Evolutionary conservation across 352 stramenopile species (phyloP), one percentile per base, ranked within the genome.

Genomic region (Globisporangium splendens): DNA sequence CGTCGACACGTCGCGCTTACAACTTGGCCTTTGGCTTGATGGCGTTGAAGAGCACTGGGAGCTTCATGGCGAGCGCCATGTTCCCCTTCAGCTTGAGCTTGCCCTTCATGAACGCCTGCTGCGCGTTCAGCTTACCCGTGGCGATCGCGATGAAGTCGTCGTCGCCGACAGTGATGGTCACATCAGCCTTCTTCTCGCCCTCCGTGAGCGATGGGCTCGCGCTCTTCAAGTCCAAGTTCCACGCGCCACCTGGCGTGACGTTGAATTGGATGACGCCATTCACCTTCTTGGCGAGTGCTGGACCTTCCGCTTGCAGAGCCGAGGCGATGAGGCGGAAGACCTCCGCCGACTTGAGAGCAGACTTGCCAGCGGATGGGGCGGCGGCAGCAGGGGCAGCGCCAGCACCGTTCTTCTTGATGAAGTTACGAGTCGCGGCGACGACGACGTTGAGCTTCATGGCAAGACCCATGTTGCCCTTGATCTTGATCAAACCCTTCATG

Each of bases 41-140:
- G 28, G 90, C 89, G 69, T 90, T 91, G 54, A 98, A 88, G 53
- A 98, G 80, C 43, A 96, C 69, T 11, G 83, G 92, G n/a, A 98
- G 73, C 83, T 98, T 98, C 88, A 97, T 97, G 28, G 93, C 93
- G 38, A 98, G 77, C 55, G 77, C 79, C 93, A 98, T 98, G 65
- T 98, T 98, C 55, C 93, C 93, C 75, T 98, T 97, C 50, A 98
- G 84, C 69, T 98, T 98, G 50, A 98, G 75, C 68, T 97, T 97
- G 58, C 91, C 90, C 80, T 97, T 96, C 89, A 98, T 96, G 68
- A 98, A 98, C n/a, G 93, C 93, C 78, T 79, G 53, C 66, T 98
- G 93, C 20, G 93, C 79, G 62, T 97, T 97, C 22, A 98, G 73
- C 60, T 97, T 96, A 56, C 84, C 84, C 56, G 75, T 75, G 33